Evolutionary conservation across 108 stramenopile species (phyloP).

Genomic region (Discostella pseudostelligera): DNA sequence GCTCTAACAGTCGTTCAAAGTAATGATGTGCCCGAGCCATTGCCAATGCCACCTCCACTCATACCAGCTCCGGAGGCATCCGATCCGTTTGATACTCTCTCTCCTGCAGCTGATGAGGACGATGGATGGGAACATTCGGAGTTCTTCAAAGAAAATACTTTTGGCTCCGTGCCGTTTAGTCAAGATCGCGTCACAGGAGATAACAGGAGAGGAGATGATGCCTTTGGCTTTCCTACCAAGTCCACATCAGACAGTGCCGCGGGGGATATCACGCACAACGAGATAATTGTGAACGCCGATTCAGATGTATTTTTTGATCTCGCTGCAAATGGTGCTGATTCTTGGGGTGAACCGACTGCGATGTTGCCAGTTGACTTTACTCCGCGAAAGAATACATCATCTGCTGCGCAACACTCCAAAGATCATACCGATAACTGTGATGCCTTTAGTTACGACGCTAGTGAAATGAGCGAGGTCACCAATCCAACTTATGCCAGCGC

Average conservation of each 20-base stretch:
- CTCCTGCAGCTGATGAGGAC: not conserved
- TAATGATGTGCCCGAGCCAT: not conserved
- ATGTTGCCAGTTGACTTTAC: conserved; percentile 25
- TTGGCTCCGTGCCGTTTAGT: conserved; percentile 24
- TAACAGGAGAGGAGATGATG: conserved; percentile 16
- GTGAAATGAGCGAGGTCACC: conserved; percentile 38
- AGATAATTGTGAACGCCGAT: conserved; percentile 1
- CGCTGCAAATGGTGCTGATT: conserved; percentile 11
- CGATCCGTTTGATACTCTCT: conserved; percentile 2
- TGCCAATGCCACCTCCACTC: conserved; percentile 5
- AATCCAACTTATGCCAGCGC: conserved; percentile 32
- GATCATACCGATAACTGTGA: conserved; percentile 17
- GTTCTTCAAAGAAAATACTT: conserved; percentile 35
- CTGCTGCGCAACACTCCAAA: not conserved
- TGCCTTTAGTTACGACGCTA: conserved; percentile 23
- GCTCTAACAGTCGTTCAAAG: not conserved
- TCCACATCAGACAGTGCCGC: not conserved
- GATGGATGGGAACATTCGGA: conserved; percentile 17
- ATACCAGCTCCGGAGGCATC: not conserved
- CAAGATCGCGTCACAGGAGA: not conserved
- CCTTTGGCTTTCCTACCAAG: conserved; percentile 34
- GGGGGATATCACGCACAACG: conserved; percentile 1
- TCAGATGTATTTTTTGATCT: conserved; percentile 17
- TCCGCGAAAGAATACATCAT: conserved; percentile 16
- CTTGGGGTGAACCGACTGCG: conserved; percentile 31